Percentiles rank a stretch among this genome's conserved stretches.
Conservation (phyloP, 2,329 filamentous ascomycete genomes). For the Claviceps purpurea region DNA sequence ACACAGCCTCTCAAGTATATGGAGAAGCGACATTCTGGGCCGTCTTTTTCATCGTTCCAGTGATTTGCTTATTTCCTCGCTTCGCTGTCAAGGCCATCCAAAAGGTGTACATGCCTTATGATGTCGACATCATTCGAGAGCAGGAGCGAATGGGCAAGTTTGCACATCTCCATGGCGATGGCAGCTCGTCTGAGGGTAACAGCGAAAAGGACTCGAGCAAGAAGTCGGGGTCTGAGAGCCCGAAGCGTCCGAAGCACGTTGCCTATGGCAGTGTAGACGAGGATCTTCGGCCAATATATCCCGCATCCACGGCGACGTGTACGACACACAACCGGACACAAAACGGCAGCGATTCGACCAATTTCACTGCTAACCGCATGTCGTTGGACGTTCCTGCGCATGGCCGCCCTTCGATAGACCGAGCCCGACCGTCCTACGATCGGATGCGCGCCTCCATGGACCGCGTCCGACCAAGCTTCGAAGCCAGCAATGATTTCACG, state of each 20-base stretch:
- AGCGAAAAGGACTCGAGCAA: constrained; percentile 25
- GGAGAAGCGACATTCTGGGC: constrained; percentile 78
- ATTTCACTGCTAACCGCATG: constrained; percentile 59
- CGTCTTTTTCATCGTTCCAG: constrained; percentile 61
- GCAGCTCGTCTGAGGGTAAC: constrained; percentile 19
- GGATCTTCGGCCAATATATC: constrained; percentile 84
- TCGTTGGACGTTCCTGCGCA: constrained; percentile 28
- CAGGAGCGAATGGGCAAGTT: constrained; percentile 77
- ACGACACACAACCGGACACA: constrained; percentile 70
- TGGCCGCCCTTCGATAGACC: constrained; percentile 47
- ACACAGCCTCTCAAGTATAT: constrained; percentile 67
- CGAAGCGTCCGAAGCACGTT: constrained; percentile 41
- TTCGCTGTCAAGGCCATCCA: constrained; percentile 79
- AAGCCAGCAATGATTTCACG: constrained; percentile 81
- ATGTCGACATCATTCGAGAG: constrained; percentile 92
- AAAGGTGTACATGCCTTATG: constrained; percentile 86
- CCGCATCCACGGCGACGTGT: constrained; percentile 72
- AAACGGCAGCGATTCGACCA: constrained; percentile 87
- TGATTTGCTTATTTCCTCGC: constrained; percentile 74
- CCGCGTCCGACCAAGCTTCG: constrained; percentile 67
- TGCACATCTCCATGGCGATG: constrained; percentile 43
- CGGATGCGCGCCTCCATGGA: constrained; percentile 80
- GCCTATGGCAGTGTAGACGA: constrained; percentile 61
- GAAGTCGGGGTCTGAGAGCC: constrained; percentile 42
- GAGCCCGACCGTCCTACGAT: constrained; percentile 74